These are phyloP conservation scores for Candida sanyaensis DNA, from an alignment of 1,139 yeast species.

Conservation along the genomic window DNA sequence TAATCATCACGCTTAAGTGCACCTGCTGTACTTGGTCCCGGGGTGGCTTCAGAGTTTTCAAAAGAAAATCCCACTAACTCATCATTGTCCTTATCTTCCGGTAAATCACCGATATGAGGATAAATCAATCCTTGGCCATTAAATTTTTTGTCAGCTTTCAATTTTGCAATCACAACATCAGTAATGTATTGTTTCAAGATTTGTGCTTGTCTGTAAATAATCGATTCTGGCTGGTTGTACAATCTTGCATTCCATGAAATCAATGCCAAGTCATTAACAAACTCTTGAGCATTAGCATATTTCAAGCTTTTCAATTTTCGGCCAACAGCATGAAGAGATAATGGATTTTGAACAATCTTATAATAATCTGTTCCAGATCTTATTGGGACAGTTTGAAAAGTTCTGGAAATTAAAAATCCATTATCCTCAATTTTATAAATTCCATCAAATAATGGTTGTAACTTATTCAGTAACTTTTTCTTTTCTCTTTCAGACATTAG, in stretches of 20 bases:
- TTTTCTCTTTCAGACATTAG: slow-evolving; percentile 37
- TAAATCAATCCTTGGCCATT: slow-evolving; percentile 50
- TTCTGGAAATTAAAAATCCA: slow-evolving; percentile 43
- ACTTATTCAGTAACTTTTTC: slow-evolving; percentile 42
- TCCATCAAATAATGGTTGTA: slow-evolving; percentile 41
- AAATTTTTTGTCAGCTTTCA: slow-evolving; percentile 43
- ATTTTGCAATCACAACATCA: slow-evolving; percentile 55
- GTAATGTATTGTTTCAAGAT: slow-evolving; percentile 64
- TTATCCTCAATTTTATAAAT: slow-evolving; percentile 48
- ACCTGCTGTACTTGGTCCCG: slow-evolving; percentile 5
- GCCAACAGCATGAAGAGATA: slow-evolving; percentile 45
- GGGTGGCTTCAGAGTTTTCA: slow-evolving; percentile 7
- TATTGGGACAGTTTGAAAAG: slow-evolving; percentile 56
- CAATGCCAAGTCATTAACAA: slow-evolving; percentile 76
- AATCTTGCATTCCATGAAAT: slow-evolving; percentile 89
- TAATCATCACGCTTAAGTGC: slow-evolving; percentile 11
- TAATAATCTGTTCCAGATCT: slow-evolving; percentile 51
- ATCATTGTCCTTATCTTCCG: slow-evolving; percentile 45
- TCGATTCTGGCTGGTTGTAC: slow-evolving; percentile 71
- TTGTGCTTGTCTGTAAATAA: slow-evolving; percentile 70
- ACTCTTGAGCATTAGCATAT: slow-evolving; percentile 65
- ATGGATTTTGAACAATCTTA: slow-evolving; percentile 43
- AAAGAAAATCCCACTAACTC: slow-evolving; percentile 11
- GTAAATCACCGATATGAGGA: slow-evolving; percentile 77
- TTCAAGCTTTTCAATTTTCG: slow-evolving; percentile 47